Evolutionary conservation across 768 basidiomycete genomes (phyloP), one percentile per base, ranked within the genome.

Genomic region (Mycena chlorophos): DNA sequence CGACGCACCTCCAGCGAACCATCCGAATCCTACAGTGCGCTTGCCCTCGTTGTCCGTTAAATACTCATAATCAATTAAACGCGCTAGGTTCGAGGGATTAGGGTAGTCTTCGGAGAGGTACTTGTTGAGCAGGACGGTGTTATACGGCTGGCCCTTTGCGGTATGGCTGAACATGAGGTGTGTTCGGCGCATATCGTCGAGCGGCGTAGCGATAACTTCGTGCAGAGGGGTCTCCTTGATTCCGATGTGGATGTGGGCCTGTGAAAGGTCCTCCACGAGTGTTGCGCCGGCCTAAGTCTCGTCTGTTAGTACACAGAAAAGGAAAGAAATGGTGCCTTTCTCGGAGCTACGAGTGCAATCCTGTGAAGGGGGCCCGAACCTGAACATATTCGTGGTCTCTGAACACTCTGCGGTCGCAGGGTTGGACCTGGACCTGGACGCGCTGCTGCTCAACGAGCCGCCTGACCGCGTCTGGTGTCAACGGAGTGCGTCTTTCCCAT

Each of bases 101-200:
- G 45, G 45, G 26, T 46, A 46, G 45, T 46, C 25, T 8, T 57
- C 37, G 2, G 67, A 70, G 6, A 88, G 70, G 68, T 89, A 92
- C 49, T 79, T 76, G 0, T 86, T 76, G 2, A 97, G 77, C 0
- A 97, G 73, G 0, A 86, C 82, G 66, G 87, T 90, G 64, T 96
- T 97, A 71, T 95, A 95, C 5, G 76, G 69, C 69, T 96, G 91
- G 0, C 89, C 90, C 69, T 95, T 96, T 52, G 83, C 82, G 0
- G 94, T 95, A 67, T 95, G 94, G 27, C 89, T 93, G 78, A 97
- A 96, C 86, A 94, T 93, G 52, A 95, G 71, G 63, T 94, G 87
- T 1, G 87, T 93, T 28, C 88, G 82, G 12, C 53, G 54, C 17
- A 55, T 25, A 30, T 46, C 49, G 14, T 55, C 63, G 20, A 78